Base-by-base conservation (phyloP, 352 stramenopile species). In the Globisporangium cederbergense region DNA sequence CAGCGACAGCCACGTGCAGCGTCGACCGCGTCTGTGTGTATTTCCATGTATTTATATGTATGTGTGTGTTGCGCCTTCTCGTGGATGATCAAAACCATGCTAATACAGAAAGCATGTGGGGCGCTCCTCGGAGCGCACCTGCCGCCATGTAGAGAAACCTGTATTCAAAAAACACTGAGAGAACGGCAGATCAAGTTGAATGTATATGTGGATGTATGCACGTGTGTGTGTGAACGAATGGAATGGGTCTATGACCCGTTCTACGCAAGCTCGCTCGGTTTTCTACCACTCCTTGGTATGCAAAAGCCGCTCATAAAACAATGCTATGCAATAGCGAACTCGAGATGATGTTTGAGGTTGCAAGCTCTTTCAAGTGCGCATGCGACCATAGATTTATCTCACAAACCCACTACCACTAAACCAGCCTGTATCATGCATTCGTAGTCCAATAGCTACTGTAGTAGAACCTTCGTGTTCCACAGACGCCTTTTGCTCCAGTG, bases 111-210 rank as follows among this genome's bases (percentile, higher is more conserved):
- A 36, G 61, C 61, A 49, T 58, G 72, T 60, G 63, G 56, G 45
- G 36, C 66, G 42, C 58, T 65, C 69, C n/a, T 66, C 38, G 55
- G 57, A 70, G 22, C 40, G 11, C 50, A 18, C 38, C 20, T 43
- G 54, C 49, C 43, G 63, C 58, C 30, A 22, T 91, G 83, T 87
- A 53, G 80, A 91, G 77, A 69, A 70, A 73, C 71, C 79, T 72
- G 77, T 91, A 86, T 91, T 91, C 80, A 89, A 87, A 87, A 58
- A 69, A 63, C 66, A 72, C 83, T 90, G 83, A 91, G 83, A 91
- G 83, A 91, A 80, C 56, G 55, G 34, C 51, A 32, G 14, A 38
- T 7, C 11, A 43, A 22, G 16, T 28, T 8, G 8, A 11, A 47
- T 64, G 34, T 57, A 4, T 64, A 18, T 43, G 38, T 68, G 18